Evolutionary conservation across 441 rosid genomes (phyloP).

Genomic region (Melastoma candidum): DNA sequence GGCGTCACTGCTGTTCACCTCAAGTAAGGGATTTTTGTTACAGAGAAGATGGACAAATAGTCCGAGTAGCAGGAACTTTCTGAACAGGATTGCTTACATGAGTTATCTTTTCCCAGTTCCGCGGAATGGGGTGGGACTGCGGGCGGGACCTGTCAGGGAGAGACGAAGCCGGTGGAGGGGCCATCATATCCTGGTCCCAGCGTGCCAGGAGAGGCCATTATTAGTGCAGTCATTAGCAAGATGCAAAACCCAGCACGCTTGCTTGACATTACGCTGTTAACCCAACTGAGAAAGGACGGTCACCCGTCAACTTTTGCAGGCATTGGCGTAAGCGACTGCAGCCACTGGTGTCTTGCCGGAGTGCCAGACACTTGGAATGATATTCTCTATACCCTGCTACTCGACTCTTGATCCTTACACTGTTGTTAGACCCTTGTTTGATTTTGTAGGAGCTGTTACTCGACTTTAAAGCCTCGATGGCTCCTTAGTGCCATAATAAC

Average conservation of each 20-base stretch:
- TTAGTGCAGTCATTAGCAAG: slow-evolving; percentile 23
- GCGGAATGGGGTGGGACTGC: slow-evolving; percentile 31
- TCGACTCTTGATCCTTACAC: neutral
- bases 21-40: slow-evolving; percentile 15
- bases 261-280: slow-evolving; percentile 38
- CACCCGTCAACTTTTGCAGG: slow-evolving; percentile 45
- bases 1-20: slow-evolving; percentile 38
- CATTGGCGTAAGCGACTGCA: slow-evolving; percentile 26
- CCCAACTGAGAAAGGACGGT: slow-evolving; percentile 48
- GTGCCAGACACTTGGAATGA: slow-evolving; percentile 58
- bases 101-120: slow-evolving; percentile 18
- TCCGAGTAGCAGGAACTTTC: neutral
- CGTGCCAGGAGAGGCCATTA: slow-evolving; percentile 25
- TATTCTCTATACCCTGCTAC: slow-evolving; percentile 30
- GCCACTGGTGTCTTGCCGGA: slow-evolving; percentile 69
- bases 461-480: too few species aligned
- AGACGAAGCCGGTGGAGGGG: slow-evolving; percentile 39
- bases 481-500: too few species aligned
- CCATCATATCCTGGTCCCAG: slow-evolving; percentile 20
- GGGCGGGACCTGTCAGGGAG: slow-evolving; percentile 26
- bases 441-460: too few species aligned
- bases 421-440: too few species aligned
- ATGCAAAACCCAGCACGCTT: slow-evolving; percentile 35
- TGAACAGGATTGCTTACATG: neutral
- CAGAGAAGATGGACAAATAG: neutral